A percentile compares a stretch with the other conserved stretches of the same genome.
Conservation (phyloP, 345 rosid species). For the thale cress (Arabidopsis thaliana) region DNA sequence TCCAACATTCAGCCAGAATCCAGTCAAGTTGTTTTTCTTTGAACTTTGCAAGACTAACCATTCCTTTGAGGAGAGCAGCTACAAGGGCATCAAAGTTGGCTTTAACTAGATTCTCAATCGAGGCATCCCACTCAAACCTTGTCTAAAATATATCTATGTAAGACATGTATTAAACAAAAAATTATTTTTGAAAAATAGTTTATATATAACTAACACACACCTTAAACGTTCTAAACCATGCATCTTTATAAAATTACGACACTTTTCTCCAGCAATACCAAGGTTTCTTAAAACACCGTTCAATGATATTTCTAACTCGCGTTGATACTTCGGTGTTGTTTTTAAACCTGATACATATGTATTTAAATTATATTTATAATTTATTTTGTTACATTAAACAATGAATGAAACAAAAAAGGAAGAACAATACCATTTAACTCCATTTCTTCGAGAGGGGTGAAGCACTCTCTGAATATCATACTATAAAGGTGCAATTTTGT, state of each 20-base stretch:
- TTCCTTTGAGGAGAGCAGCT: neutral
- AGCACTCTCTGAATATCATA: slow-evolving; percentile 7
- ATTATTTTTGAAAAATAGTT: neutral
- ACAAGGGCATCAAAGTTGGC: slow-evolving; percentile 17
- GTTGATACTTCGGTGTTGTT: slow-evolving; percentile 11
- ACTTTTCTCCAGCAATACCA: slow-evolving; percentile 1
- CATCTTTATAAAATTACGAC: neutral
- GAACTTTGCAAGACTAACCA: slow-evolving; percentile 15
- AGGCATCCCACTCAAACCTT: slow-evolving; percentile 19
- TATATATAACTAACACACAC: neutral
- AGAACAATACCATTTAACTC: slow-evolving; percentile 26
- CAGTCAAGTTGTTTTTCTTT: neutral
- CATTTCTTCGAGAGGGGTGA: neutral
- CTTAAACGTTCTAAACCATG: slow-evolving; percentile 21
- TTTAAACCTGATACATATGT: neutral
- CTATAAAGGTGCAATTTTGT: neutral
- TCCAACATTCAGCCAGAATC: neutral
- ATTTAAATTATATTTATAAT: neutral
- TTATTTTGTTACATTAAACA: neutral
- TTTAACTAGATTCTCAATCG: neutral
- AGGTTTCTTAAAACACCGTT: neutral
- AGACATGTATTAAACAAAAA: neutral
- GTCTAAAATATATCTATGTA: neutral
- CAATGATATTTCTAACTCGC: neutral
- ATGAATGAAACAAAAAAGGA: neutral